Conservation (phyloP, 2,329 filamentous ascomycete genomes). For the Colletotrichum liriopes region DNA sequence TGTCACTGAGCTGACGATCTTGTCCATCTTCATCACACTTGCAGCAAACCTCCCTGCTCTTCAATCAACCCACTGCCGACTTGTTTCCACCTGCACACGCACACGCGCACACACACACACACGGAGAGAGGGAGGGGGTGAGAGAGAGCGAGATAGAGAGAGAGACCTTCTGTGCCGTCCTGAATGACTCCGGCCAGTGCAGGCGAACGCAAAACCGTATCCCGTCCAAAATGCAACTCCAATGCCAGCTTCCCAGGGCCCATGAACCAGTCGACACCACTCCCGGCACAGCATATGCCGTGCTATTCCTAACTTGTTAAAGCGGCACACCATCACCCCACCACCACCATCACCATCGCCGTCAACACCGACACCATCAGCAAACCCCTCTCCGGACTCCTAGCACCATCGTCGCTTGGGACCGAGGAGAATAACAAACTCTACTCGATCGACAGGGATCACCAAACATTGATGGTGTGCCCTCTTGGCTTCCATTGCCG, state of each 20-base stretch:
- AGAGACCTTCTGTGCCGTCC: not conserved
- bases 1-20: conserved; percentile 25
- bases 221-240: not conserved
- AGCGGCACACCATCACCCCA: conserved; percentile 2
- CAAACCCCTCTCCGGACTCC: not conserved
- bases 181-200: not conserved
- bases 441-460: conserved; percentile 15
- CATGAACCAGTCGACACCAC: conserved; percentile 11
- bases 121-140: no score
- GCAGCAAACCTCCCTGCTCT: conserved; percentile 33
- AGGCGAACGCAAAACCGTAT: not conserved
- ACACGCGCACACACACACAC: no score
- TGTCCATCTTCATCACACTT: conserved; percentile 36
- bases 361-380: not conserved
- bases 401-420: conserved; percentile 10
- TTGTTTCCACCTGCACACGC: not conserved
- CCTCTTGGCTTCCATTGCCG: conserved; percentile 4
- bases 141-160: no score
- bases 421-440: conserved; percentile 14
- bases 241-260: not conserved
- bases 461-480: not conserved
- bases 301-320: conserved; percentile 33
- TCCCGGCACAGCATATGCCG: conserved; percentile 26
- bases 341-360: not conserved
- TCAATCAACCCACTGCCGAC: conserved; percentile 35